A percentile compares a stretch with the other conserved stretches of the same genome.
Conservation (phyloP, 129 eudicot genomes). For the Logfia minima region DNA sequence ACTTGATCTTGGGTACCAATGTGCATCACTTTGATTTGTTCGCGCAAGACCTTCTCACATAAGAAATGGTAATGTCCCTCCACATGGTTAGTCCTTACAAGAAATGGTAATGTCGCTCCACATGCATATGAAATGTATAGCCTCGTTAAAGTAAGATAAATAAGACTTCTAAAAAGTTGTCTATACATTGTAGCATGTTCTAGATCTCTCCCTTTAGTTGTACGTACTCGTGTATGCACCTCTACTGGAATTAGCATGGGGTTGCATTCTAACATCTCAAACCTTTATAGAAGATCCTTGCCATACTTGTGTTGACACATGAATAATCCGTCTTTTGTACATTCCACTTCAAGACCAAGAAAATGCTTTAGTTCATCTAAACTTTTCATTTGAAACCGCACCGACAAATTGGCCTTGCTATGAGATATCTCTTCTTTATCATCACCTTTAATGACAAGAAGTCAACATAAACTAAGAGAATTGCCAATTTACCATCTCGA, state of each 20-base stretch:
- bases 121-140: neutral
- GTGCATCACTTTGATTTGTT: too few relatives aligned
- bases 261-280: too few relatives aligned
- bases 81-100: too few relatives aligned
- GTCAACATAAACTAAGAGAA: neutral
- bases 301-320: too few relatives aligned
- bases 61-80: too few relatives aligned
- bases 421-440: neutral
- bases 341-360: neutral
- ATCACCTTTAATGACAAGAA: neutral
- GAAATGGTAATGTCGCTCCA: neutral
- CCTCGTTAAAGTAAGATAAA: neutral
- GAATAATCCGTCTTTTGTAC: neutral
- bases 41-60: too few relatives aligned
- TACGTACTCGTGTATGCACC: neutral
- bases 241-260: neutral
- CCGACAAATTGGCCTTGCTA: too few relatives aligned
- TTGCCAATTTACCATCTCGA: neutral
- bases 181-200: neutral
- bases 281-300: too few relatives aligned
- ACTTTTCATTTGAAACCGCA: neutral
- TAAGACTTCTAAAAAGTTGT: neutral
- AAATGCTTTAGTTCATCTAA: neutral
- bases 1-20: too few relatives aligned
- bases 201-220: neutral